phyloP scores from a whole-genome alignment of 2,329 filamentous ascomycete genomes.

The Sporothrix brunneoviolacea region DNA sequence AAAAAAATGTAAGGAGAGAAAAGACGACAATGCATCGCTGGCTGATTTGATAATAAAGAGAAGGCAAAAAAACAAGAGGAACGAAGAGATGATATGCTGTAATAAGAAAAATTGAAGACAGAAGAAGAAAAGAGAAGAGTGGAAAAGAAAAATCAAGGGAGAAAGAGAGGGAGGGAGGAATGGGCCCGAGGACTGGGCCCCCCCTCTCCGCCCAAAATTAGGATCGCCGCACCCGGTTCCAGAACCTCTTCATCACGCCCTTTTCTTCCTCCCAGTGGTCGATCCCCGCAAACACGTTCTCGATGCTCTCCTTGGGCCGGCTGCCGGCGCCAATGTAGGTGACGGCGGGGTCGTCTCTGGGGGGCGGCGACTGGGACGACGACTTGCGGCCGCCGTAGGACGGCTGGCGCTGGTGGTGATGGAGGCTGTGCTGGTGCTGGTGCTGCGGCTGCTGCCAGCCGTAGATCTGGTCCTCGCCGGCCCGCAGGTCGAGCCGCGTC shows the following conservation, averaged over 20 bases:
- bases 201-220: slow-evolving; percentile 13
- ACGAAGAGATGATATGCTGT: background rate
- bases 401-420: slow-evolving; percentile 12
- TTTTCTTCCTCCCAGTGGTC: slow-evolving; percentile 48
- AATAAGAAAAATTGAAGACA: background rate
- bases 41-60: slow-evolving; percentile 5
- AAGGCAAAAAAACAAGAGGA: background rate
- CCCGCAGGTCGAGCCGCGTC: slow-evolving; percentile 78
- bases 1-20: background rate
- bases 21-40: slow-evolving; percentile 4
- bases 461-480: slow-evolving; percentile 65
- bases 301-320: slow-evolving; percentile 46
- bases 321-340: slow-evolving; percentile 26
- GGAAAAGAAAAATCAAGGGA: slow-evolving; percentile 9
- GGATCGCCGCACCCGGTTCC: slow-evolving; percentile 52
- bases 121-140: background rate
- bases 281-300: slow-evolving; percentile 46
- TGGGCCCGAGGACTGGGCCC: background rate
- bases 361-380: too few species aligned
- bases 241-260: slow-evolving; percentile 55
- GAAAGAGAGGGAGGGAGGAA: background rate
- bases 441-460: slow-evolving; percentile 51
- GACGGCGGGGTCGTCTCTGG: slow-evolving; percentile 22
- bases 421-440: slow-evolving; percentile 14
- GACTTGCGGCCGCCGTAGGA: slow-evolving; percentile 17